These are phyloP conservation scores for Blastocystis hominis DNA, from an alignment of 352 stramenopile species.

Conservation along the genomic window DNA sequence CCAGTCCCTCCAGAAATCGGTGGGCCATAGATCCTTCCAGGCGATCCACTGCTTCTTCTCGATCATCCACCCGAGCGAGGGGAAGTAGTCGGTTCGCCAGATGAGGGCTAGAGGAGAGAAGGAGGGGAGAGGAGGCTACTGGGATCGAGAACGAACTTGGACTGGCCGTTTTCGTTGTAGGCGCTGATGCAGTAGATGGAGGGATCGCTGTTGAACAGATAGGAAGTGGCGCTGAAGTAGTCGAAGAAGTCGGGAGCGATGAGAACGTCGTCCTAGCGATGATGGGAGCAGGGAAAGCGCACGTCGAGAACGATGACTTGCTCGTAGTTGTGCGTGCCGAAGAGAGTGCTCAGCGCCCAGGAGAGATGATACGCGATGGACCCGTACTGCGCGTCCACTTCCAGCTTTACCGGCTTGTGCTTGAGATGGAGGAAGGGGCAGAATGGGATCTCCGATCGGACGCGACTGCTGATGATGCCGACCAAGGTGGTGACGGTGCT, in stretches of 20 bases:
- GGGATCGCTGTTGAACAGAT: constrained; percentile 67
- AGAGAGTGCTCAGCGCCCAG: constrained; percentile 64
- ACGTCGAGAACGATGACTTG: constrained; percentile 53
- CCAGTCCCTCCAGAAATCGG: constrained; percentile 78
- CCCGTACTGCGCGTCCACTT: constrained; percentile 65
- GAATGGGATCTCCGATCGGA: neutral
- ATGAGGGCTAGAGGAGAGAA: neutral
- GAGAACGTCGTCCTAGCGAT: constrained; percentile 75
- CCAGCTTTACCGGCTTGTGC: neutral
- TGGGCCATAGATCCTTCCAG: constrained; percentile 64
- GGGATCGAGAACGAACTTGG: constrained; percentile 47
- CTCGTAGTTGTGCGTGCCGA: constrained; percentile 7
- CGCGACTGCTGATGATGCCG: constrained; percentile 55
- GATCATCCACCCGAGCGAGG: constrained; percentile 76
- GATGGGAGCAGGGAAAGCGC: neutral
- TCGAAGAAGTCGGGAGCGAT: constrained; percentile 75
- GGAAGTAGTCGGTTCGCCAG: constrained; percentile 72
- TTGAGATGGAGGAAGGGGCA: constrained; percentile 61
- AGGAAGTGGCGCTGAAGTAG: constrained; percentile 68
- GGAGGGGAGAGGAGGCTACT: neutral
- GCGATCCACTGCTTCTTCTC: constrained; percentile 65
- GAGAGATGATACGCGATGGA: constrained; percentile 68
- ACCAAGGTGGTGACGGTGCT: constrained; percentile 63
- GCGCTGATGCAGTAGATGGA: constrained; percentile 57
- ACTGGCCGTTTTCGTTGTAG: constrained; percentile 61